Conservation (phyloP, 2,329 filamentous ascomycete species). For the Pestalotiopsis sp. region DNA sequence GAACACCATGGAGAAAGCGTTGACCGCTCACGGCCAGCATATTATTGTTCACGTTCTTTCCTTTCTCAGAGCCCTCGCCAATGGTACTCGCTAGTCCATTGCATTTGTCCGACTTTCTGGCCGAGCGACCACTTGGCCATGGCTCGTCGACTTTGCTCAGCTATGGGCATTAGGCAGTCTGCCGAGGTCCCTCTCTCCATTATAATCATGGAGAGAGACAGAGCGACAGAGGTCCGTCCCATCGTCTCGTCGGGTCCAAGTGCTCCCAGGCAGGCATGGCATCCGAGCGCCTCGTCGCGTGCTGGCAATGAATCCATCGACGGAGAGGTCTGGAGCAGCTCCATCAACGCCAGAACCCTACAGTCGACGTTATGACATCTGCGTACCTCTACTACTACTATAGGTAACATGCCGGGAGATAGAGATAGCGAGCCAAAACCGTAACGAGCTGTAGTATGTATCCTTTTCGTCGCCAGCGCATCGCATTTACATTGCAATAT, state of each 20-base stretch:
- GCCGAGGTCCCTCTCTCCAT: not conserved
- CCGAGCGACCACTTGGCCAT: not conserved
- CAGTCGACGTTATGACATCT: not conserved
- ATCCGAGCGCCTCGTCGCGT: not conserved
- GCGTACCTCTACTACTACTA: not conserved
- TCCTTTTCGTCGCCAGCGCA: not conserved
- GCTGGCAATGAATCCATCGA: not conserved
- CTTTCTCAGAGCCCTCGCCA: not conserved
- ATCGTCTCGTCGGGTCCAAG: not conserved
- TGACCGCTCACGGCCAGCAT: constrained; percentile 6
- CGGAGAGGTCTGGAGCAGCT: not conserved
- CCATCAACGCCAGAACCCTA: not conserved
- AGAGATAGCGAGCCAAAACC: not conserved
- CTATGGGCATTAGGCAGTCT: not conserved
- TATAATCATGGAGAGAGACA: not conserved
- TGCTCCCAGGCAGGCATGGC: not conserved
- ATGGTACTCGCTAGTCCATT: not conserved
- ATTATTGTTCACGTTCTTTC: not conserved
- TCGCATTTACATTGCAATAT: constrained; percentile 9
- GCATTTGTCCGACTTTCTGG: constrained; percentile 6
- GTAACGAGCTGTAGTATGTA: not conserved
- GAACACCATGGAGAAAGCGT: constrained; percentile 3
- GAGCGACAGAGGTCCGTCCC: not conserved
- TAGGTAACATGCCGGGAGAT: not conserved
- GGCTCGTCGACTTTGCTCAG: not conserved